Evolutionary conservation across 2,329 filamentous ascomycete species (phyloP).

Genomic region (Microdochium trichocladiopsis): DNA sequence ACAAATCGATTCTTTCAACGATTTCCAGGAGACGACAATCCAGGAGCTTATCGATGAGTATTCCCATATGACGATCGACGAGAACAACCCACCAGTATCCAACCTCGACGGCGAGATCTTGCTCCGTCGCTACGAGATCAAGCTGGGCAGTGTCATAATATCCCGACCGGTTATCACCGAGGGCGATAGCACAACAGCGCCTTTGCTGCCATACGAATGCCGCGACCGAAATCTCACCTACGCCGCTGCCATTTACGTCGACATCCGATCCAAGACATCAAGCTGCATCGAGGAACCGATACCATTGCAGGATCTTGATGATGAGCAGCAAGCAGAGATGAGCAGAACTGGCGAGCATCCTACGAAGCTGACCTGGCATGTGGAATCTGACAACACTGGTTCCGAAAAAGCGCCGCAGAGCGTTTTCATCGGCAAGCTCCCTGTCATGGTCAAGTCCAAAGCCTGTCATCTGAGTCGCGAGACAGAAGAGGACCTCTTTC

Average conservation of each 20-base stretch:
- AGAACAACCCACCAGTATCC: slow-evolving; percentile 66
- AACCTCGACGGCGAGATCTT: slow-evolving; percentile 72
- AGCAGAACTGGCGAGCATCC: slow-evolving; percentile 48
- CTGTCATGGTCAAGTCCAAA: slow-evolving; percentile 96
- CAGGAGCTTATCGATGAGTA: slow-evolving; percentile 93
- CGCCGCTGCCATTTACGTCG: slow-evolving; percentile 82
- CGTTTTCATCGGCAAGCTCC: slow-evolving; percentile 91
- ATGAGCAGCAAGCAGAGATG: slow-evolving; percentile 51
- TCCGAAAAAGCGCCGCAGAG: slow-evolving; percentile 55
- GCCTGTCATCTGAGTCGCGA: slow-evolving; percentile 85
- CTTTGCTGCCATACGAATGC: slow-evolving; percentile 88
- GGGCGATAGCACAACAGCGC: slow-evolving; percentile 79
- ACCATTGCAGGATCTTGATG: slow-evolving; percentile 60
- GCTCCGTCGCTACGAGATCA: slow-evolving; percentile 88
- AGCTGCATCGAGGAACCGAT: slow-evolving; percentile 72
- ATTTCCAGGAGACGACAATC: slow-evolving; percentile 90
- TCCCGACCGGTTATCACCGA: slow-evolving; percentile 88
- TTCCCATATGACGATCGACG: slow-evolving; percentile 84
- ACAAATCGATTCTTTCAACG: slow-evolving; percentile 96
- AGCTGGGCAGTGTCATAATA: slow-evolving; percentile 84
- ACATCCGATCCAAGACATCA: slow-evolving; percentile 78
- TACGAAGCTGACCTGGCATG: slow-evolving; percentile 48
- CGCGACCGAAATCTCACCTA: slow-evolving; percentile 95
- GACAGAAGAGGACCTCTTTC: slow-evolving; percentile 78
- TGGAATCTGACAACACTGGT: slow-evolving; percentile 49